Conservation (phyloP, 140 eudicot species). For the Ambrosia hybrid region DNA sequence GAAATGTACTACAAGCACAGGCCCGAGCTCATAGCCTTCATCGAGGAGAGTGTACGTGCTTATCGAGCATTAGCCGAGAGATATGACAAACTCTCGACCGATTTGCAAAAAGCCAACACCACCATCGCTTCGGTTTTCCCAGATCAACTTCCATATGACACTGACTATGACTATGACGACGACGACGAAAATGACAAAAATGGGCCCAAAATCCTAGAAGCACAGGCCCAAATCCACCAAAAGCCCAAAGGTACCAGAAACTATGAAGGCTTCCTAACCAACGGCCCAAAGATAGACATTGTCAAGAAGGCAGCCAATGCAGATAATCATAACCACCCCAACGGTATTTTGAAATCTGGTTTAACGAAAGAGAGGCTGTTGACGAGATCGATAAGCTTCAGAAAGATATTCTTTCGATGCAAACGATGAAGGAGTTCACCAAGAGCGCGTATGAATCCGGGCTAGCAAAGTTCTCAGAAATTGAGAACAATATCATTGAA, state of each 20-base stretch:
- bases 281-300: constrained; percentile 36
- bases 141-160: constrained; percentile 59
- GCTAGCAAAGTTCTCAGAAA: constrained; percentile 56
- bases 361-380: constrained; percentile 58
- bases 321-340: constrained; percentile 2
- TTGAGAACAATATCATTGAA: constrained; percentile 62
- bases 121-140: constrained; percentile 52
- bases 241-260: constrained; percentile 58
- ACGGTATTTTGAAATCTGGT: constrained; percentile 51
- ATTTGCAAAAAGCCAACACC: too few relatives aligned
- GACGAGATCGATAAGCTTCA: constrained; percentile 27
- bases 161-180: constrained; percentile 82
- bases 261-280: constrained; percentile 42
- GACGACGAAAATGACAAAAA: constrained; percentile 35
- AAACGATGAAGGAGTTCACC: constrained; percentile 83
- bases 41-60: constrained; percentile 76
- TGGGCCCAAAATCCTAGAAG: constrained; percentile 29
- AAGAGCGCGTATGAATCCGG: constrained; percentile 82
- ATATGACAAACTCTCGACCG: constrained; percentile 66
- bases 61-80: constrained; percentile 85
- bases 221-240: constrained; percentile 32
- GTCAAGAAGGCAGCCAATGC: constrained; percentile 33
- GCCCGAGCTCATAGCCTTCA: constrained; percentile 76
- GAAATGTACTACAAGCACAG: constrained; percentile 90
- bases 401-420: constrained; percentile 65